Base-by-base conservation (phyloP, 495 filamentous ascomycete genomes). In the Penicillium simplicissimum region DNA sequence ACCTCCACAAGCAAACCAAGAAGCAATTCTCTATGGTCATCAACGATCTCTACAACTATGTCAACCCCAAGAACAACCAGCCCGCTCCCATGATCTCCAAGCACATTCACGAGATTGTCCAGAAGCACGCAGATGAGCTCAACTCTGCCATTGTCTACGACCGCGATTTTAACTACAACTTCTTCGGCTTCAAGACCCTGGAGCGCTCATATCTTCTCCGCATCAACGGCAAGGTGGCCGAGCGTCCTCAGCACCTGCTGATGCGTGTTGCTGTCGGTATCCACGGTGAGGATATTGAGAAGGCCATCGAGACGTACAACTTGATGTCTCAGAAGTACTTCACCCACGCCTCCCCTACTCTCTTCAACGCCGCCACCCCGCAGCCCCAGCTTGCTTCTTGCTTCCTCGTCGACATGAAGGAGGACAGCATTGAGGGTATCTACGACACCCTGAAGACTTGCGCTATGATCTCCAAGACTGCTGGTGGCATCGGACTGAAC, bases 1-100 rank as follows among this genome's bases (percentile, higher is more conserved):
- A 98, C 83, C 89, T 98, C 57, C 95, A 98, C 85, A 98, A 98
- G 81, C 95, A 98, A 83, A 98, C 95, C 38, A 97, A 97, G 84
- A 98, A 98, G 84, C 94, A 97, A 73, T 98, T 94, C 79, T 97
- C 95, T 7, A 83, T 91, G 59, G 95, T 98, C 59, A 85, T 98
- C 65, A 88, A 87, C 63, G 95, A 98, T 70, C 85, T 98, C 17
- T 96, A 93, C 81, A 85, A 97, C 80, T 98, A 97, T 78, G 79
- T 96, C 73, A 98, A 98, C 79, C 95, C 95, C 21, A 96, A 93
- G 82, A 98, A 96, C 75, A 79, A 81, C 40, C 90, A 84, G 66
- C 73, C 84, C 25, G 90, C 92, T 31, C 93, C 95, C 31, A 97
- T 98, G 95, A 97, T 98, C 64, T 90, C 93, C 15, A 73, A 93